Evolutionary conservation across 2,329 filamentous ascomycete species (phyloP).

Genomic region (Trichophyton benhamiae): DNA sequence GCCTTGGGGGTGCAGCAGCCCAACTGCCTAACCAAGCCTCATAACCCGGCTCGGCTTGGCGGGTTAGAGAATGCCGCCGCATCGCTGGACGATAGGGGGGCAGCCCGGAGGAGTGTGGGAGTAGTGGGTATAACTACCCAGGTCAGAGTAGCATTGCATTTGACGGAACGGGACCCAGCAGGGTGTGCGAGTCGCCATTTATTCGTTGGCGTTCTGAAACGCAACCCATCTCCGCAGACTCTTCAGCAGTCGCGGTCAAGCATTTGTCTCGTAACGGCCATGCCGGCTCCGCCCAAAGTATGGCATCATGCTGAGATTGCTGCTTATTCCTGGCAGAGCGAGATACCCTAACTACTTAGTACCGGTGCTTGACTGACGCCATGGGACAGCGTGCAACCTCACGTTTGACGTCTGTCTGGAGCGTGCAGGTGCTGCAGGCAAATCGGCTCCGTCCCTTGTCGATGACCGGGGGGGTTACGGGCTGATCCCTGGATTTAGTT

Average conservation of each 20-base stretch:
- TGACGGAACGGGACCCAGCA: neutral
- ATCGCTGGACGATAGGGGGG: neutral
- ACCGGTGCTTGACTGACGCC: neutral
- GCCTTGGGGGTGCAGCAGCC: neutral
- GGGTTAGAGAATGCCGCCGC: neutral
- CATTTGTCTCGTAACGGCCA: neutral
- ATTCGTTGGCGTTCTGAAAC: neutral
- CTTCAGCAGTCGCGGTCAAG: neutral
- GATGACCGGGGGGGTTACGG: neutral
- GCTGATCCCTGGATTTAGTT: neutral
- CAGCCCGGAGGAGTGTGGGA: neutral
- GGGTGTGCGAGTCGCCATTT: neutral
- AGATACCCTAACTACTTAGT: too few relatives aligned
- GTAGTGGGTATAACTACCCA: neutral
- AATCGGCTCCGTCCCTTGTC: neutral
- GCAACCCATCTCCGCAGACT: neutral
- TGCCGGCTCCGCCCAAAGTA: neutral
- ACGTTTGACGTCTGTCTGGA: neutral
- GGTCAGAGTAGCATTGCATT: constrained; percentile 1
- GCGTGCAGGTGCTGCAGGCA: neutral
- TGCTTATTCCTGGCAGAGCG: neutral
- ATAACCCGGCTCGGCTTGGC: neutral
- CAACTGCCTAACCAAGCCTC: neutral
- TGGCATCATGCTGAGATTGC: neutral
- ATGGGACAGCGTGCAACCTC: neutral